Base-by-base conservation (phyloP, 2,329 filamentous ascomycete species). In the Catunica adiposa region DNA sequence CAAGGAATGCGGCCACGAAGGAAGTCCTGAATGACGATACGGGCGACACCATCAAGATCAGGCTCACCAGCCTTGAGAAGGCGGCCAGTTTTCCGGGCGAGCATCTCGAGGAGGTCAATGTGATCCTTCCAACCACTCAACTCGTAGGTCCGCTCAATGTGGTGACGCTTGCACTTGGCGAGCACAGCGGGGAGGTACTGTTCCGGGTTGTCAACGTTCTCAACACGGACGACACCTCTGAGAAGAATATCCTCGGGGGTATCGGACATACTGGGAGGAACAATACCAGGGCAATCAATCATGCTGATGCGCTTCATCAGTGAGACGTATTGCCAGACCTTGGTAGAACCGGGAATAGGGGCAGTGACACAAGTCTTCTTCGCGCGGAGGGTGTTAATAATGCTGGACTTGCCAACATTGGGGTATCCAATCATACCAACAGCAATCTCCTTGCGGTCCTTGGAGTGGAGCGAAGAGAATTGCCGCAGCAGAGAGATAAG, bases 311-410 rank as follows among this genome's bases (percentile, higher is more conserved):
- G 77, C 71, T 89, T 94, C 86, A 94, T 95, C 58, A 97, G 70
- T 2, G 89, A 95, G 62, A 96, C 88, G 65, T 96, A 96, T 67
- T 96, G 90, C 90, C 92, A 97, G 29, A 96, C 86, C 70, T 96
- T 97, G 34, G 90, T 97, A 8, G 58, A 57, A 9, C 56, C 92
- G 5, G 92, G 90, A 60, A 97, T 95, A 4, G 90, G 92, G 5
- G 92, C 92, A 2, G 94, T 88, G 15, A 77, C 92, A 71, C 89
- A 89, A 42, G 96, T 89, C 67, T 92, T 89, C 74, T 96, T 97
- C 68, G 89, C 90, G 48, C 89, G 79, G 2, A 98, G 73, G 0
- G 90, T 95, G 71, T 98, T 98, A 71, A 98, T 97, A 62, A 98
- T 92, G 46, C 86, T 92, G 2, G 86, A 94, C 69, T 98, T 98